A percentile compares a stretch with the other conserved stretches of the same genome.
These are phyloP conservation scores for Wickerhamomyces mucosus DNA, from an alignment of 805 yeast species.

Conservation along the genomic window DNA sequence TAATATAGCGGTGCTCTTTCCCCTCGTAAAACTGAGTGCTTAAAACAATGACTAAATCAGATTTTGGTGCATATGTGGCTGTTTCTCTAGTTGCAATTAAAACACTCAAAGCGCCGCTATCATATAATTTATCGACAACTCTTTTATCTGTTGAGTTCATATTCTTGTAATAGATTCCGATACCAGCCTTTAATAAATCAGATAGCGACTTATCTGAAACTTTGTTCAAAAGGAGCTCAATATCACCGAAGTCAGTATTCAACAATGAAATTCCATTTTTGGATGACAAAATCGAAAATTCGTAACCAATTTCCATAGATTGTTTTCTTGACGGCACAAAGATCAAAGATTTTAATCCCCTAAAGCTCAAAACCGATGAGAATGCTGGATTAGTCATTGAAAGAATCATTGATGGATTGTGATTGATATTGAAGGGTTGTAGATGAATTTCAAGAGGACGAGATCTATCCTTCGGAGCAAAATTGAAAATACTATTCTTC, in stretches of 20 bases:
- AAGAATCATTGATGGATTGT: conserved; percentile 41
- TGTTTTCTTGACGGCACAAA: conserved; percentile 51
- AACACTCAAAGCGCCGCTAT: conserved; percentile 40
- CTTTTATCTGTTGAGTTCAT: conserved; percentile 48
- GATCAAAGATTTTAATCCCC: conserved; percentile 31
- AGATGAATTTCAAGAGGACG: conserved; percentile 50
- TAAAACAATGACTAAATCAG: conserved; percentile 48
- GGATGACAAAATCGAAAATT: conserved; percentile 29
- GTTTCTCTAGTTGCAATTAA: conserved; percentile 57
- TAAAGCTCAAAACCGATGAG: conserved; percentile 26
- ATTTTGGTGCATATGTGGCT: conserved; percentile 37
- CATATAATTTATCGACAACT: conserved; percentile 45
- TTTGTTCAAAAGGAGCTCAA: conserved; percentile 32
- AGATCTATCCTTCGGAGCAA: conserved; percentile 51
- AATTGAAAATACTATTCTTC: conserved; percentile 56
- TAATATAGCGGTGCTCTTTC: conserved; percentile 57
- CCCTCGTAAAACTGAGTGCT: conserved; percentile 72
- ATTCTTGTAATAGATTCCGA: conserved; percentile 51
- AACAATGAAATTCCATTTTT: conserved; percentile 31
- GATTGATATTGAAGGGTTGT: conserved; percentile 36
- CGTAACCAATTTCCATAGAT: conserved; percentile 42
- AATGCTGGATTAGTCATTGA: conserved; percentile 43
- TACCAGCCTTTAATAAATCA: conserved; percentile 41
- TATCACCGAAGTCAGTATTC: conserved; percentile 26
- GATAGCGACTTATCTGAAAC: conserved; percentile 38